Conservation (phyloP, 2,329 filamentous ascomycete genomes). For the Cercospora sesami region DNA sequence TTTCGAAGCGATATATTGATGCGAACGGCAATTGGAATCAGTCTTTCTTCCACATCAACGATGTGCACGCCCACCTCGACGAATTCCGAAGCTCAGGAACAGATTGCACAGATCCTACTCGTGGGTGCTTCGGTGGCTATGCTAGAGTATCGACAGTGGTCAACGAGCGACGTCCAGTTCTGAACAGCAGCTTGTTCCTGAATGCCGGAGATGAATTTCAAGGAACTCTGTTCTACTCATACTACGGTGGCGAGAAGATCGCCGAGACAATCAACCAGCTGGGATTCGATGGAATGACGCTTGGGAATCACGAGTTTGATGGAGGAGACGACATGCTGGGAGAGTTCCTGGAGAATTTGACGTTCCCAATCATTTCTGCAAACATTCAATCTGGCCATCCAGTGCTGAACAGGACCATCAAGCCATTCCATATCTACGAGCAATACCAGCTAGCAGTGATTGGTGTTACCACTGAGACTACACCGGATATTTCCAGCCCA, state of each 20-base stretch:
- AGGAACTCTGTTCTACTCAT: slow-evolving; percentile 67
- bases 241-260: slow-evolving; percentile 67
- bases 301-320: slow-evolving; percentile 66
- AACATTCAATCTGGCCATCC: slow-evolving; percentile 63
- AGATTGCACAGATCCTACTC: slow-evolving; percentile 58
- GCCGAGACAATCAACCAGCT: slow-evolving; percentile 65
- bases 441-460: slow-evolving; percentile 63
- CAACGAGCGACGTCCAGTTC: slow-evolving; percentile 56
- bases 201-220: slow-evolving; percentile 71
- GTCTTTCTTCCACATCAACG: slow-evolving; percentile 67
- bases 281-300: slow-evolving; percentile 67
- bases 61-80: slow-evolving; percentile 67
- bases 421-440: slow-evolving; percentile 65
- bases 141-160: slow-evolving; percentile 63
- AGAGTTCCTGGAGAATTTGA: slow-evolving; percentile 62
- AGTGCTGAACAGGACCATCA: slow-evolving; percentile 62
- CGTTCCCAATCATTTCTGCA: slow-evolving; percentile 64
- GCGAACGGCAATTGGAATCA: slow-evolving; percentile 31
- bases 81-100: slow-evolving; percentile 62
- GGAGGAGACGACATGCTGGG: slow-evolving; percentile 63
- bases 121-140: slow-evolving; percentile 65
- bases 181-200: slow-evolving; percentile 63
- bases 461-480: slow-evolving; percentile 63
- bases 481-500: slow-evolving; percentile 59
- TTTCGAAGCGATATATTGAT: slow-evolving; percentile 29